A percentile compares a stretch with the other conserved stretches of the same genome.
Conservation (phyloP, 2,329 filamentous ascomycete species). For the Fusarium torreyae region DNA sequence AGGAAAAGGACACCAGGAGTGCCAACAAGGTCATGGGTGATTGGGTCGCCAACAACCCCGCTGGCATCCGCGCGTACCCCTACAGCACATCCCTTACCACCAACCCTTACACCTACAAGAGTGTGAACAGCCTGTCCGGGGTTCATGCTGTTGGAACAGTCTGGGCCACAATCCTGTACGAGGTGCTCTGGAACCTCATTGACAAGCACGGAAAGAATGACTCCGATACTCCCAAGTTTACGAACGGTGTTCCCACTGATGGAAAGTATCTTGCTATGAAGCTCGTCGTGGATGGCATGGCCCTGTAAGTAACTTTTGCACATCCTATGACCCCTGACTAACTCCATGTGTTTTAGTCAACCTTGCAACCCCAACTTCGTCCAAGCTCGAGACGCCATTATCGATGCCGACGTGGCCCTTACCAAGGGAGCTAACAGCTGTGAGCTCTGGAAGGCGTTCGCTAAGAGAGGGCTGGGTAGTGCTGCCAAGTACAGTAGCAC, state of each 20-base stretch:
- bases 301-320: slow-evolving; percentile 51
- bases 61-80: slow-evolving; percentile 64
- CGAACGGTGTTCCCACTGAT: slow-evolving; percentile 64
- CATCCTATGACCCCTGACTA: background rate
- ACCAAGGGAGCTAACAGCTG: slow-evolving; percentile 67
- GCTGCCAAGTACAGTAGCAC: slow-evolving; percentile 52
- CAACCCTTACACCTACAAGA: slow-evolving; percentile 67
- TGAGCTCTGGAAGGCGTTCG: slow-evolving; percentile 69
- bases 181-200: slow-evolving; percentile 71
- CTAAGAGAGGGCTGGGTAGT: slow-evolving; percentile 68
- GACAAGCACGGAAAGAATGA: slow-evolving; percentile 69
- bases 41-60: slow-evolving; percentile 62
- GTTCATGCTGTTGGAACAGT: slow-evolving; percentile 65
- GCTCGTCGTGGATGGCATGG: slow-evolving; percentile 67
- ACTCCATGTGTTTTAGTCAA: slow-evolving; percentile 53
- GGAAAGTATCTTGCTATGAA: slow-evolving; percentile 68
- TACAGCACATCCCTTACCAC: slow-evolving; percentile 66
- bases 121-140: slow-evolving; percentile 54
- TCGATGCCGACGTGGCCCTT: slow-evolving; percentile 68
- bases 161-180: slow-evolving; percentile 63
- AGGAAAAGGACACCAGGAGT: slow-evolving; percentile 60
- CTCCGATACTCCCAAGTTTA: slow-evolving; percentile 58
- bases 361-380: slow-evolving; percentile 70
- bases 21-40: slow-evolving; percentile 65
- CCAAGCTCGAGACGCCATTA: slow-evolving; percentile 67